Conservation (phyloP, 805 yeast species). For the Ogataea degrootiae region DNA sequence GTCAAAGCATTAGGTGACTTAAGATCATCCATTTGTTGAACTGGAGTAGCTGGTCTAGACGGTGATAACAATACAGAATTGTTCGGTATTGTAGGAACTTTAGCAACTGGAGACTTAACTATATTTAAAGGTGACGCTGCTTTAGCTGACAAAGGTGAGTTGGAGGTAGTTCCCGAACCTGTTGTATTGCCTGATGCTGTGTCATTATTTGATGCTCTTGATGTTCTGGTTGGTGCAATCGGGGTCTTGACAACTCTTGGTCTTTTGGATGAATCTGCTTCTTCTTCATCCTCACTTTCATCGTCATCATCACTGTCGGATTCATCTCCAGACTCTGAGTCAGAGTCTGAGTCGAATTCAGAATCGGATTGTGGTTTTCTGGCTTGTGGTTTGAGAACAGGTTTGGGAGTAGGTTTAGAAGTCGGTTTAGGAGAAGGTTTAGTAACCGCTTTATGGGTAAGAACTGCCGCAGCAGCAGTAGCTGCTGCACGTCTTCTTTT, state of each 20-base stretch:
- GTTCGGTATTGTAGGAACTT: not conserved
- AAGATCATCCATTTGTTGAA: not conserved
- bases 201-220: not conserved
- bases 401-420: not conserved
- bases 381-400: not conserved
- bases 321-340: constrained; percentile 17
- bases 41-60: constrained; percentile 1
- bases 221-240: constrained; percentile 3
- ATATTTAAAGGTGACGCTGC: not conserved
- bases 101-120: not conserved
- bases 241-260: constrained; percentile 47
- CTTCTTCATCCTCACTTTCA: constrained; percentile 19
- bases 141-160: not conserved
- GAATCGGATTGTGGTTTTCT: constrained; percentile 1
- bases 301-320: constrained; percentile 18
- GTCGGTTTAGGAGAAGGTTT: not conserved
- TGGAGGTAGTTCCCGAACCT: not conserved
- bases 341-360: constrained; percentile 13
- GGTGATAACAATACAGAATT: not conserved
- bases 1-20: not conserved
- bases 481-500: constrained; percentile 10
- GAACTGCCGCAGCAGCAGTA: not conserved
- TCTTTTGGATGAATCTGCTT: constrained; percentile 22
- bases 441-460: not conserved
- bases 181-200: not conserved